Base-by-base conservation (phyloP, 768 basidiomycete species). In the Neoboletus magnificus region DNA sequence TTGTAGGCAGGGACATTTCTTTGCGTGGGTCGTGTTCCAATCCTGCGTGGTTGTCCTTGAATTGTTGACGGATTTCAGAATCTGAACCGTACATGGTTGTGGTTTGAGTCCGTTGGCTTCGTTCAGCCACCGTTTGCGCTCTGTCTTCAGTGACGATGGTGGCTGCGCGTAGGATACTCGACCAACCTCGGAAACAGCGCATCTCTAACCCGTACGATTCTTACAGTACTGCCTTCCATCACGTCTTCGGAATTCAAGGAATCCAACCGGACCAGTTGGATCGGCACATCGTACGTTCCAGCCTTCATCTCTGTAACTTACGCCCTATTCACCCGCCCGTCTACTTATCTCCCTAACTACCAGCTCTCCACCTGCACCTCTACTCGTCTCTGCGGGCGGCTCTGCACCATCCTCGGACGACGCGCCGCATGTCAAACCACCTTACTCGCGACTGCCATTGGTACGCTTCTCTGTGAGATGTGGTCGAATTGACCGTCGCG, bases 291-390 rank as follows among this genome's bases (percentile, higher is more conserved):
- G 66, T 66, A 52, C 20, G 52, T 57, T 48, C n/a, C 11, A 27
- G 3, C 1, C n/a, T 37, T n/a, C n/a, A 15, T 12, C 36, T 23
- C 5, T 27, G 1, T 27, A 4, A n/a, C n/a, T 22, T 18, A 36
- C 16, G 1, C n/a, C 12, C 32, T 12, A 33, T 12, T 2, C 42
- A 33, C 15, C 8, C 5, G 23, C n/a, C 37, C 15, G 12, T 3
- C 35, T 29, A 8, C 30, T n/a, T n/a, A n/a, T n/a, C n/a, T n/a
- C 42, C 5, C 54, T 42, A 61, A 55, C 29, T 91, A 88, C 68
- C 72, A 91, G 9, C 79, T 91, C 15, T 86, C 89, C 4, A 86
- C 82, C 4, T 88, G 86, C 67, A 87, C 89, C 3, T 91, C 91
- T 59, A 91, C 89, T 0, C 89, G 87, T 0, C 74, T 91, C 6